Base-by-base conservation (phyloP, 345 rosid species). In the Moricandia arvensis region DNA sequence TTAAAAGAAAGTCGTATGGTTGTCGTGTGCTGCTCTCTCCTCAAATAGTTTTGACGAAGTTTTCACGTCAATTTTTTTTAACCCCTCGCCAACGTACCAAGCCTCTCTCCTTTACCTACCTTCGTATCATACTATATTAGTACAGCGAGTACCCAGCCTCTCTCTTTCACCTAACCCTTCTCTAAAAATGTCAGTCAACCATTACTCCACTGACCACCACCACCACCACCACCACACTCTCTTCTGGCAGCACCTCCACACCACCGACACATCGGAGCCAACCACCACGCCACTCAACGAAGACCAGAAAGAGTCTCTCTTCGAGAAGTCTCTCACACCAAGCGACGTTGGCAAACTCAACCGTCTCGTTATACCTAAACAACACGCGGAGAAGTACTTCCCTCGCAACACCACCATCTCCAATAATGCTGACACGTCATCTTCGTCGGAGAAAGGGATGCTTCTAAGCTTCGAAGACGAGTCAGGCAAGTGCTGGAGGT, bases 301-400 rank as follows among this genome's bases (percentile, higher is more conserved):
- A 49, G 65, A 49, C 71, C 75, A 1, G 35, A 83, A 31, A 29
- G 89, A 85, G 33, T 75, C 87, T 55, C 85, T 92, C 90, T 92
- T 92, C 61, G 91, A 92, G 72, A 92, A 92, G 59, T 85, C 90
- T 59, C 81, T 92, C 5, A 92, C 97, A 0, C 97, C 97, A 0
- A 90, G 96, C 73, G 97, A 92, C 73, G 97, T 92, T 1, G 97
- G 97, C 1, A 90, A 92, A 80, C 96, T 92, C 12, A 92, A 92
- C 86, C 89, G 97, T 12, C 72, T 91, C 0, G 97, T 91, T 2
- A 91, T 91, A 61, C 97, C 97, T 18, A 92, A 92, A 72, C 97
- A 92, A 16, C 88, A 92, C 80, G 97, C 97, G 0, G 93, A 91
- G 88, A 91, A 85, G 66, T 85, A 87, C 84, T 91, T 91, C 73